A percentile compares a stretch with the other conserved stretches of the same genome.
phyloP scores from a whole-genome alignment of 73 alveolate species.

The Tetrahymena malaccensis region DNA sequence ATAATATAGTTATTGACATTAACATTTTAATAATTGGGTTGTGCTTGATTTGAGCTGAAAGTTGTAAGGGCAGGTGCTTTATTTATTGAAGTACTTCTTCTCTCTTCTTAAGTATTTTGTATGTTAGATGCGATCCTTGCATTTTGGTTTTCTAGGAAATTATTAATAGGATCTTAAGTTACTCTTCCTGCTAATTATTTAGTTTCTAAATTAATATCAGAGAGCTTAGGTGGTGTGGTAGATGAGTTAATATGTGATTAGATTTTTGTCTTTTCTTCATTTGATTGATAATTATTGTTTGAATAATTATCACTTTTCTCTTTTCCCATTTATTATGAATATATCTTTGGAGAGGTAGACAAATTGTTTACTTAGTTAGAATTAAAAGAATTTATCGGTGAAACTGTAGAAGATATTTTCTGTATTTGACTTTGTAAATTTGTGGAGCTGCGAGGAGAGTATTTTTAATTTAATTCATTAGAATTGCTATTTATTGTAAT shows the following conservation, averaged over 20 bases:
- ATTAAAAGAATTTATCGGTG: neutral
- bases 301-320: neutral
- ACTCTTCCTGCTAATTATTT: neutral
- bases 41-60: neutral
- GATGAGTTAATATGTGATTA: neutral
- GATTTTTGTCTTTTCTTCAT: neutral
- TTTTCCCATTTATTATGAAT: neutral
- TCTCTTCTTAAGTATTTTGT: neutral
- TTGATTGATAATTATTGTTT: neutral
- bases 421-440: neutral
- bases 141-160: neutral
- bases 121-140: neutral
- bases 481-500: neutral
- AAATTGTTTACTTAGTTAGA: neutral
- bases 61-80: neutral
- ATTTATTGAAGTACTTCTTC: neutral
- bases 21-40: neutral
- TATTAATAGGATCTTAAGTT: neutral
- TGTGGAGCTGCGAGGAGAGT: neutral
- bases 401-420: neutral
- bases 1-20: neutral
- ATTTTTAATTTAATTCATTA: neutral
- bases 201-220: neutral
- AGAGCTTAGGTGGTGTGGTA: neutral
- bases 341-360: neutral